phyloP scores from a whole-genome alignment of 441 rosid species.

The Gossypium trilobum region DNA sequence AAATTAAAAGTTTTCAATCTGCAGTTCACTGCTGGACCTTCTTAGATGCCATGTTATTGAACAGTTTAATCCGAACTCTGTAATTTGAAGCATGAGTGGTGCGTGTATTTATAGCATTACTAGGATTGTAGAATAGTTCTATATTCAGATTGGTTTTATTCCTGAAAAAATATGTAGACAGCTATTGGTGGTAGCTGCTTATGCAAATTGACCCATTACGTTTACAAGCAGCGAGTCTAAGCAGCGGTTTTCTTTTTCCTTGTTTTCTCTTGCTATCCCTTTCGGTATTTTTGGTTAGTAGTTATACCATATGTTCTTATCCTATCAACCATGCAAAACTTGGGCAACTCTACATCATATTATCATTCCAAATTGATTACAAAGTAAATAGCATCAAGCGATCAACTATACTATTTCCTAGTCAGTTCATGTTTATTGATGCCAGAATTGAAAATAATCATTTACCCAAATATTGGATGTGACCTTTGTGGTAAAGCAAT shows the following conservation, averaged over 20 bases:
- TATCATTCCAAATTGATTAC: not conserved
- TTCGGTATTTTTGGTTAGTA: not conserved
- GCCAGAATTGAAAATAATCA: not conserved
- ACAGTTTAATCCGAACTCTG: not conserved
- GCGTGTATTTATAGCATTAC: not conserved
- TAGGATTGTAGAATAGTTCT: not conserved
- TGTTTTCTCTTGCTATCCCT: not conserved
- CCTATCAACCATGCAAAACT: not conserved
- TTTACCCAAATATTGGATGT: not conserved
- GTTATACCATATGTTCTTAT: not conserved
- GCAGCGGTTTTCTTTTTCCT: not conserved
- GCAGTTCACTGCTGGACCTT: not conserved
- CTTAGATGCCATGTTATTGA: not conserved
- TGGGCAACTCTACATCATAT: not conserved
- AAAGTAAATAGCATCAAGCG: not conserved
- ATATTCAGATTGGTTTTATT: not conserved
- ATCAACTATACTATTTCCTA: not conserved
- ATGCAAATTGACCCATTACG: not conserved
- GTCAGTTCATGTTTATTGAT: not conserved
- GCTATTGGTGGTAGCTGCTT: not conserved
- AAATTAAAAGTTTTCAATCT: not conserved
- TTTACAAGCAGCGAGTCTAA: not conserved
- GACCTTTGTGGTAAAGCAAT: not conserved
- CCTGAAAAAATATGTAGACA: not conserved
- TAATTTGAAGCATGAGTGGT: not conserved